These are phyloP conservation scores for Rhizopogon rudus DNA, from an alignment of 768 basidiomycete genomes.

Conservation along the genomic window DNA sequence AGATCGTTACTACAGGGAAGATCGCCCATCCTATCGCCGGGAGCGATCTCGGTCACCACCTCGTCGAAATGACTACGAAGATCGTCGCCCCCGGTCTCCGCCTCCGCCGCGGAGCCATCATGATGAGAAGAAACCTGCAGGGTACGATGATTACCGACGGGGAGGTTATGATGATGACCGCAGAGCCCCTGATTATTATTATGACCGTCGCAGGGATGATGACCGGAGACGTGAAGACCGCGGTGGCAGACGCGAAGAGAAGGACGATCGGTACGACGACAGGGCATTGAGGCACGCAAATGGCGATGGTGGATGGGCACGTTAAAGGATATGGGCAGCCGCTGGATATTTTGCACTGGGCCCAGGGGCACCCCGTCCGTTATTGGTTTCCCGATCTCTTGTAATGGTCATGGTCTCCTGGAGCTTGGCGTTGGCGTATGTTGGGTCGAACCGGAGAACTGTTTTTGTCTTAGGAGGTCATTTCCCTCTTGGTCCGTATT, in stretches of 20 bases:
- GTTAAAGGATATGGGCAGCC: constrained; percentile 45
- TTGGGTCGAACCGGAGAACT: constrained; percentile 31
- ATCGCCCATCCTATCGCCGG: constrained; percentile 49
- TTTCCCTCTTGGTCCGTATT: constrained; percentile 31
- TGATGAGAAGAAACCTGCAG: constrained; percentile 86
- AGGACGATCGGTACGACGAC: constrained; percentile 77
- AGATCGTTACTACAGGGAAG: constrained; percentile 50
- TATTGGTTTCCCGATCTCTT: constrained; percentile 40
- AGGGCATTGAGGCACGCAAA: constrained; percentile 68
- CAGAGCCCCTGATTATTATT: constrained; percentile 80
- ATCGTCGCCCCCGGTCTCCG: constrained; percentile 80
- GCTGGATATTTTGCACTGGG: constrained; percentile 29
- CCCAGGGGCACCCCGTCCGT: constrained; percentile 23
- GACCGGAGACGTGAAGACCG: constrained; percentile 55
- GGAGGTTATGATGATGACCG: constrained; percentile 76
- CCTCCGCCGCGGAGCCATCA: constrained; percentile 68
- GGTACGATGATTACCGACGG: constrained; percentile 88
- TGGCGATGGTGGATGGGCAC: constrained; percentile 75
- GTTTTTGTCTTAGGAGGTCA: constrained; percentile 32
- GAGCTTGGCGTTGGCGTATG: constrained; percentile 32
- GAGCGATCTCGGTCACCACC: constrained; percentile 82
- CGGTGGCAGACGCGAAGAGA: constrained; percentile 78
- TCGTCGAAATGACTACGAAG: constrained; percentile 67
- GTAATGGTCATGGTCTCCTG: constrained; percentile 44
- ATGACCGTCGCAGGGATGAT: constrained; percentile 86